Conservation (phyloP, 352 stramenopile species). For the Peronospora belbahrii region DNA sequence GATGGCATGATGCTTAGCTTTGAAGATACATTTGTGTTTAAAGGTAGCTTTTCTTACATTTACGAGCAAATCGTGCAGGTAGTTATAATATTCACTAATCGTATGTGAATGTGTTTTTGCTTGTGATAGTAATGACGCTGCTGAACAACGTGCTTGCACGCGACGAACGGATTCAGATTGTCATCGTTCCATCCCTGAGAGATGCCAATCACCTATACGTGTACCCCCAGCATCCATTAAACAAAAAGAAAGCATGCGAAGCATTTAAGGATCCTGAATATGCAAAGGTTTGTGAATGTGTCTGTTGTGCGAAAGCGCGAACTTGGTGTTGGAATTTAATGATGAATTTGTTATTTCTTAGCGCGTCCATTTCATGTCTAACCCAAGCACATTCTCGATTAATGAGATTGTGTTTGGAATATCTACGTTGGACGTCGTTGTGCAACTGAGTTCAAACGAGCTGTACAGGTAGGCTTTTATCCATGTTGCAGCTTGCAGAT, state of each 20-base stretch:
- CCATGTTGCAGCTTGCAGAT: not conserved
- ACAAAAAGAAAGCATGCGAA: slow-evolving; percentile 76
- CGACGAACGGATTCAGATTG: slow-evolving; percentile 66
- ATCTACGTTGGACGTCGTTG: slow-evolving; percentile 89
- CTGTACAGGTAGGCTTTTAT: slow-evolving; percentile 37
- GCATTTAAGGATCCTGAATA: slow-evolving; percentile 50
- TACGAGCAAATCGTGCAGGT: not conserved
- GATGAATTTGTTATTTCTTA: slow-evolving; percentile 13
- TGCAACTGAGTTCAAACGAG: slow-evolving; percentile 80
- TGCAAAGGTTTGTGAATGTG: slow-evolving; percentile 37
- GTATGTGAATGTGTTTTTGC: not conserved
- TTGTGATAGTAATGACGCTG: slow-evolving; percentile 54
- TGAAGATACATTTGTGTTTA: slow-evolving; percentile 82
- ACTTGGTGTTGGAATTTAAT: slow-evolving; percentile 3
- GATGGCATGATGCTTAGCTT: slow-evolving; percentile 78
- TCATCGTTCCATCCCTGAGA: slow-evolving; percentile 92
- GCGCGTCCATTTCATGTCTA: slow-evolving; percentile 92
- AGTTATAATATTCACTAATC: not conserved
- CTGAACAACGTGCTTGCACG: slow-evolving; percentile 57
- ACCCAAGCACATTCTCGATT: slow-evolving; percentile 92
- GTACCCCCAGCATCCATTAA: slow-evolving; percentile 91
- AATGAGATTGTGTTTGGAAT: slow-evolving; percentile 92
- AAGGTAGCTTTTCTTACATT: slow-evolving; percentile 32
- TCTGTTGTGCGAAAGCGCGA: not conserved
- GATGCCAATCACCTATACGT: slow-evolving; percentile 94